Evolutionary conservation across 371 early-diverging fungal species (phyloP).

Genomic region (Saksenaea oblongispora): DNA sequence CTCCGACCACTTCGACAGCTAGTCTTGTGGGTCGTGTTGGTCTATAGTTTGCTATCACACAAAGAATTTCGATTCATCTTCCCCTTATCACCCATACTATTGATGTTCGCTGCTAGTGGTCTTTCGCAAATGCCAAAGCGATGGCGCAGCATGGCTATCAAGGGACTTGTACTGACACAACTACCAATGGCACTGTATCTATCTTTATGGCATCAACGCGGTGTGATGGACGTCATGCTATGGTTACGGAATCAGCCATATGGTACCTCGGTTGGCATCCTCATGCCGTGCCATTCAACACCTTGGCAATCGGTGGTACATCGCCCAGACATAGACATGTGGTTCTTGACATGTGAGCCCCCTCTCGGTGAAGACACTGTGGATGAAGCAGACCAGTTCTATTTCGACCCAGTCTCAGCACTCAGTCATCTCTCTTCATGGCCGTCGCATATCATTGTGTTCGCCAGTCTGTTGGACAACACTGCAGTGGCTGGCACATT

Average conservation of each 20-base stretch:
- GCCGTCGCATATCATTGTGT: constrained; percentile 71
- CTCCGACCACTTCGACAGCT: constrained; percentile 11
- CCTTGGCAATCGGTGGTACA: constrained; percentile 79
- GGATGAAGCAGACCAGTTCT: constrained; percentile 87
- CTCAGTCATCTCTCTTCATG: constrained; percentile 33
- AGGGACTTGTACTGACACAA: constrained; percentile 60
- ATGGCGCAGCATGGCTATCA: constrained; percentile 17
- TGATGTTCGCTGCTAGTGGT: constrained; percentile 66
- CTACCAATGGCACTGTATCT: constrained; percentile 70
- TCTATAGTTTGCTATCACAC: constrained; percentile 81
- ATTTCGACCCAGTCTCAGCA: constrained; percentile 65
- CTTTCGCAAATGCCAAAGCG: constrained; percentile 22
- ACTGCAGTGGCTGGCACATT: constrained; percentile 3
- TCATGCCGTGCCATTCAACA: constrained; percentile 97
- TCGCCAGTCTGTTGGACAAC: constrained; percentile 52
- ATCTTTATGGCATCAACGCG: constrained; percentile 82
- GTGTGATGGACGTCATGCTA: constrained; percentile 84
- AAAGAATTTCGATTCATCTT: constrained; percentile 94
- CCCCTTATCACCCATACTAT: constrained; percentile 78
- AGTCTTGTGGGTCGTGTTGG: constrained; percentile 48
- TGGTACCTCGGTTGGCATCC: constrained; percentile 35
- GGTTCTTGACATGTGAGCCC: constrained; percentile 92
- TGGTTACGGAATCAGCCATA: constrained; percentile 61
- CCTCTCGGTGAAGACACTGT: constrained; percentile 62
- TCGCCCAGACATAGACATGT: constrained; percentile 48